These are phyloP conservation scores for Aspergillus brunneoviolaceus DNA, from an alignment of 2,329 filamentous ascomycete species.

Conservation along the genomic window DNA sequence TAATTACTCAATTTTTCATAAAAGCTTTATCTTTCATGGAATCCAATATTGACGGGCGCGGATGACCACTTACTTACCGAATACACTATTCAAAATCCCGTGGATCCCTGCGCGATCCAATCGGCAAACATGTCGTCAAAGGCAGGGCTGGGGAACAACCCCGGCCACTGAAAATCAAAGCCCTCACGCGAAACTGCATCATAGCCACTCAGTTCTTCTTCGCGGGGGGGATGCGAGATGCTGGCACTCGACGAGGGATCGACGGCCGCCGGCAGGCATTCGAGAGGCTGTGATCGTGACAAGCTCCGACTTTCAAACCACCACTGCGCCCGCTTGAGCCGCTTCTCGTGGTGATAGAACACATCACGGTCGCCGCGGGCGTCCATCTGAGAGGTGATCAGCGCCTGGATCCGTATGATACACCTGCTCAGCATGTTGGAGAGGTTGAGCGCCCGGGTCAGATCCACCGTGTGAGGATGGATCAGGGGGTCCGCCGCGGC, in stretches of 20 bases:
- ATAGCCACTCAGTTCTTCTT: not conserved
- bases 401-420: conserved; percentile 13
- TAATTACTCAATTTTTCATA: too few relatives aligned
- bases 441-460: conserved; percentile 9
- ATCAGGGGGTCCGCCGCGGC: conserved; percentile 9
- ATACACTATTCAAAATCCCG: too few relatives aligned
- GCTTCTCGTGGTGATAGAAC: conserved; percentile 11
- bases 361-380: conserved; percentile 9
- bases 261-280: too few relatives aligned
- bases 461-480: conserved; percentile 1
- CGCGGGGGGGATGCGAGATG: too few relatives aligned
- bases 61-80: too few relatives aligned
- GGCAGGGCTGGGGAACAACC: not conserved
- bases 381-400: conserved; percentile 2
- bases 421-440: conserved; percentile 6
- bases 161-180: not conserved
- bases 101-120: conserved; percentile 2
- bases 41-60: too few relatives aligned
- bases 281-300: not conserved
- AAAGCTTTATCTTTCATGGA: too few relatives aligned
- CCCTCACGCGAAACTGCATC: not conserved
- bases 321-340: conserved; percentile 7
- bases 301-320: conserved; percentile 6
- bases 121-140: conserved; percentile 9
- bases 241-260: too few relatives aligned